Conservation (phyloP, 768 basidiomycete species). For the Phaffia tasmanica region DNA sequence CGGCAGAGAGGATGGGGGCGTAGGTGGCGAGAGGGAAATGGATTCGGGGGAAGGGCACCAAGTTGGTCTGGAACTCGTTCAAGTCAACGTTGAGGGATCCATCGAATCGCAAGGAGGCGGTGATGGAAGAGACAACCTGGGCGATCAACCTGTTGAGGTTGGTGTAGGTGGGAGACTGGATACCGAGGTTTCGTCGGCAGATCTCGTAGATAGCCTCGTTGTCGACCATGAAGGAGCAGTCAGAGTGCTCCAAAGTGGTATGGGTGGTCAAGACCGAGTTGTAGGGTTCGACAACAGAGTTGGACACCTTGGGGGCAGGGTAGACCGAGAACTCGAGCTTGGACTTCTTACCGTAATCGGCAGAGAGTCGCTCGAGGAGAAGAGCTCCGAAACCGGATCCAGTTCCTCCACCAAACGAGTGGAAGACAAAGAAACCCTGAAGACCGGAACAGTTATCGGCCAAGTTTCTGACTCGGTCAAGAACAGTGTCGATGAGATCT, state of each 20-base stretch:
- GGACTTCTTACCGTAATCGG: constrained; percentile 98
- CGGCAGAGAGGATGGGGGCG: constrained; percentile 79
- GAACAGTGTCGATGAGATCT: constrained; percentile 90
- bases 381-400: constrained; percentile 98
- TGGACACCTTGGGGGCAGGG: constrained; percentile 85
- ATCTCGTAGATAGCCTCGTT: constrained; percentile 99
- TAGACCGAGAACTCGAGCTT: constrained; percentile 98
- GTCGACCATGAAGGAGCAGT: constrained; percentile 99
- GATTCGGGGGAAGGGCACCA: constrained; percentile 98
- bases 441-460: constrained; percentile 97
- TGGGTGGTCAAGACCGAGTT: constrained; percentile 93
- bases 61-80: constrained; percentile 96
- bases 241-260: constrained; percentile 98
- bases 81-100: constrained; percentile 95
- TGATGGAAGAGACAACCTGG: constrained; percentile 96
- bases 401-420: constrained; percentile 98
- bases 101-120: constrained; percentile 92
- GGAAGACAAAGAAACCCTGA: constrained; percentile 99
- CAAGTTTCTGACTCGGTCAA: constrained; percentile 92
- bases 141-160: constrained; percentile 96
- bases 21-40: constrained; percentile 97
- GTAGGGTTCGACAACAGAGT: constrained; percentile 97
- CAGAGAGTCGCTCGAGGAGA: constrained; percentile 88
- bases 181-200: constrained; percentile 88
- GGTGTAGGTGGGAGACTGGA: constrained; percentile 72